Base-by-base conservation (phyloP, 1,284 basidiomycete genomes). In the Apiotrichum mycotoxinovorans region DNA sequence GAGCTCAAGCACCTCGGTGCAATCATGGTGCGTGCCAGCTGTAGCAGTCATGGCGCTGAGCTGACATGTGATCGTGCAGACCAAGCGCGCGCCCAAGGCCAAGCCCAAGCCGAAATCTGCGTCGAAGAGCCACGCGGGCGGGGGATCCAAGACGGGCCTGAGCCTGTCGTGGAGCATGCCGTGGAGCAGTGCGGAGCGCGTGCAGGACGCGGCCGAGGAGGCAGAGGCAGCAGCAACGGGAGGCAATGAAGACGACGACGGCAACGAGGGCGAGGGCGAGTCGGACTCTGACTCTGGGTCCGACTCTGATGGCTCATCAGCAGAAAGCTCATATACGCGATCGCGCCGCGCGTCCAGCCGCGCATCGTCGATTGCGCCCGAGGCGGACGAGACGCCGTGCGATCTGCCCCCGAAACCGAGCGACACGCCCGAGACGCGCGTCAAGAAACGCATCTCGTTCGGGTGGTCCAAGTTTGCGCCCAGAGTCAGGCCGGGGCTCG, bases 401-500 rank as follows among this genome's bases (percentile, higher is more conserved):
- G 50, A 53, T 14, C 42, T 61, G 14, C 56, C 62, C 1, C 47
- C 60, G 5, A 37, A 52, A 10, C 20, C 54, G 2, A 30, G 40
- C 38, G 52, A 57, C 10, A 58, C 43, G 5, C 35, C 52, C 25
- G 61, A 64, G 42, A 57, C 43, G 7, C 45, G 53, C 7, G 57
- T 49, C 26, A 65, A 65, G 57, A 62, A 63, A 38, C 56, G 64
- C 30, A 61, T 69, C 52, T 59, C 58, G 14, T 51, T 65, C 3
- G 63, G 64, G 10, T 68, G 66, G 68, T 63, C 60, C 20, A 63
- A 61, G 23, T 71, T 72, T 54, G 63, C 68, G 49, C 68, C 69
- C 1, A 61, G 65, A 15, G 60, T 60, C 10, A 62, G 50, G 41
- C 45, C 46, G 4, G 33, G 46, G 2, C 33, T 48, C n/a, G 25